Base-by-base conservation (phyloP, 495 filamentous ascomycete genomes). In the Mytilinidion resinicola region DNA sequence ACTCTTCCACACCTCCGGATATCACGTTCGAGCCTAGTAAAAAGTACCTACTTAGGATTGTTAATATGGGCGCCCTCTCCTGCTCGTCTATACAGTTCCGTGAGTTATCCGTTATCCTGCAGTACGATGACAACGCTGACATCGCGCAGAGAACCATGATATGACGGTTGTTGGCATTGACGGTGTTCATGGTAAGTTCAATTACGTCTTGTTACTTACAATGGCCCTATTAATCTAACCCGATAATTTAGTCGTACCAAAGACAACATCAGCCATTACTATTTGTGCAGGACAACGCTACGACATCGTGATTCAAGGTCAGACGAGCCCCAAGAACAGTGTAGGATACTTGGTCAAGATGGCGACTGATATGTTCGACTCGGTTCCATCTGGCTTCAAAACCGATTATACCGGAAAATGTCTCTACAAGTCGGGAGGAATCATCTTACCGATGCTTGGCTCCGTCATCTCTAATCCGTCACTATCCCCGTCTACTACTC, bases 251-350 rank as follows among this genome's bases (percentile, higher is more conserved):
- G 47, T 55, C 9, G 36, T 52, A 14, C 54, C 59, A 9, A 17
- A 55, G 38, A 20, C 39, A 20, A 48, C 62, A 3, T 48, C 62
- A 15, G 44, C 51, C 4, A 58, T 69, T 9, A 10, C 63, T 4
- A 42, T 67, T 10, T 58, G 57, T 36, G 38, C 62, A 0, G 67
- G 56, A 5, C 67, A 69, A 44, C 58, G 65, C 10, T 67, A 67
- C 38, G 52, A 56, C 42, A 51, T 67, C 9, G 15, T 69, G 11
- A 54, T 69, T 1, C 33, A 10, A 3, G 54, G 48, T 14, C 54
- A 53, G 33, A 17, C 6, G 11, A 52, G 57, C 35, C 15, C 57
- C 8, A 11, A 4, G 5, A 56, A 30, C 11, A 63, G 61, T 43
- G 64, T 39, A 38, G 53, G 56, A 4, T 51, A 54, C 38, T 30